Evolutionary conservation across 352 stramenopile genomes (phyloP), one percentile per base, ranked within the genome.

Genomic region (Pythium volutum): DNA sequence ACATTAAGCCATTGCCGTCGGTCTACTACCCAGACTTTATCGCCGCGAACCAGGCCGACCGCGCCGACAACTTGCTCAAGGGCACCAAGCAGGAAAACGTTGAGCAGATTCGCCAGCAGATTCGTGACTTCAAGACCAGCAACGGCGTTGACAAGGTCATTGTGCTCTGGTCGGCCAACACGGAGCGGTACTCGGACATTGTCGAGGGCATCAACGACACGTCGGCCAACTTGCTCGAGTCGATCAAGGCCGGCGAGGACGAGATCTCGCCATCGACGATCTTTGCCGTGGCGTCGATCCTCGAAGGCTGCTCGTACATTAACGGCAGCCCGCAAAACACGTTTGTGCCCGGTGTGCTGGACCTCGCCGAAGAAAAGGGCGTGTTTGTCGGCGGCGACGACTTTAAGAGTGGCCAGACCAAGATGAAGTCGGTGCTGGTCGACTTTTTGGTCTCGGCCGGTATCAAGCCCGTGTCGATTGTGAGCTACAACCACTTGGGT

Each of bases 1-100:
- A 98, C 62, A 97, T 99, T 66, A 88, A 88, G 66, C 97, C 97
- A 23, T 74, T 99, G 31, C 96, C 96, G 6, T 98, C 89, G 25
- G 98, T 99, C 55, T 99, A 99, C 81, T 98, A 99, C 81, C 93
- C 96, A 34, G 97, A 99, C 73, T 99, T 99, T 67, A 99, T 99
- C 62, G 97, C 97, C 29, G 97, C 97, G 23, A 99, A 99, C 85
- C 97, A 99, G 81, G 86, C 88, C 34, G 97, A 99, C 66, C 94
- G 97, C 64, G 97, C 97, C 5, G 91, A 99, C 77, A 99, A 99
- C 84, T 71, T 99, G 29, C 76, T 99, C 34, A 94, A 81, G 55
- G 97, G 96, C 58, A 93, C 79, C 63, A 99, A 99, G 81, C 89
- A 98, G 75, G 90, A 99, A 73, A 97, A 99, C 77, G 75, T 99